These are phyloP conservation scores for Microbotryum scabiosae DNA, from an alignment of 1,284 basidiomycete genomes.

Conservation along the genomic window DNA sequence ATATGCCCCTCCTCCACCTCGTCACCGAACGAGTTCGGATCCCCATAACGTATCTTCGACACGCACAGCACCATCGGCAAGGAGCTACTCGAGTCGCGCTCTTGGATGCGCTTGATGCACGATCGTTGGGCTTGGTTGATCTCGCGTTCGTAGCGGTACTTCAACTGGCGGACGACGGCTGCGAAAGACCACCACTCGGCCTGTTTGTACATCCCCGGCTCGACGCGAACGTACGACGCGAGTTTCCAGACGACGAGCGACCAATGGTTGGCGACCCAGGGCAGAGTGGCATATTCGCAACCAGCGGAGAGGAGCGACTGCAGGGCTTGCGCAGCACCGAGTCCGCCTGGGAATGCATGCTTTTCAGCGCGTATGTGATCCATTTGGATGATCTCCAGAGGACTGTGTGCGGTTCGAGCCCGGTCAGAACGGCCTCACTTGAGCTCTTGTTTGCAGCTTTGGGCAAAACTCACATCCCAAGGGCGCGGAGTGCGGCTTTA, in stretches of 20 bases:
- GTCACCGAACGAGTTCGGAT: slow-evolving; percentile 38
- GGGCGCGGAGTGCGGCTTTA: too few species aligned
- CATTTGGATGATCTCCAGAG: not conserved
- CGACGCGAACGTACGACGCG: slow-evolving; percentile 65
- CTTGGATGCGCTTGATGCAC: slow-evolving; percentile 64
- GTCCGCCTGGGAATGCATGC: too few species aligned
- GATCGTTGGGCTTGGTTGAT: slow-evolving; percentile 69
- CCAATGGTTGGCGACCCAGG: slow-evolving; percentile 93
- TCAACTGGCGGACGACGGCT: slow-evolving; percentile 69
- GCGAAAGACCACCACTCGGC: slow-evolving; percentile 60
- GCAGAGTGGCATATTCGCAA: slow-evolving; percentile 49
- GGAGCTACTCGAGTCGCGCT: slow-evolving; percentile 62
- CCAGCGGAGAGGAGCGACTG: too few species aligned
- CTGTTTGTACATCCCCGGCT: slow-evolving; percentile 53
- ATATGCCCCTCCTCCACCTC: slow-evolving; percentile 27
- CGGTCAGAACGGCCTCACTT: too few species aligned
- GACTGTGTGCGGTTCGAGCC: too few species aligned
- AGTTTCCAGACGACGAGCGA: slow-evolving; percentile 86
- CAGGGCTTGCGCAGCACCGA: too few species aligned
- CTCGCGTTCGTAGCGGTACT: slow-evolving; percentile 88
- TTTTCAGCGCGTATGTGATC: too few species aligned
- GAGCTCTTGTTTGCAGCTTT: too few species aligned
- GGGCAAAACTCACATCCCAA: too few species aligned
- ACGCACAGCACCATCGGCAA: slow-evolving; percentile 77
- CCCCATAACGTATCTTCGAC: slow-evolving; percentile 56